Percentiles rank a stretch among this genome's conserved stretches.
Conservation (phyloP, 1,139 yeast genomes). For the Suhomyces atakaporum region DNA sequence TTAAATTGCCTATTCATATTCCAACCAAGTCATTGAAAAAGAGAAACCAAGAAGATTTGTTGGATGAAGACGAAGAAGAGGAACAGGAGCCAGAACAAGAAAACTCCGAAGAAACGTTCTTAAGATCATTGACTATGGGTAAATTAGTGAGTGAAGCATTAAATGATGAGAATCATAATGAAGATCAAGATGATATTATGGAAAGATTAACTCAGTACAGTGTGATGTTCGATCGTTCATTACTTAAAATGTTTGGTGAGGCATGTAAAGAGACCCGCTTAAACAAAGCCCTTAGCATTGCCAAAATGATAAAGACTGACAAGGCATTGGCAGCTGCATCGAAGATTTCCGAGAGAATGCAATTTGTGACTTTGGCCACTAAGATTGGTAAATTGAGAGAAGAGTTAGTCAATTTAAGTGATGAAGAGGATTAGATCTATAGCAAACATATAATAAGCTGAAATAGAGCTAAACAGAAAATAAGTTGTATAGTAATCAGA, state of each 20-base stretch:
- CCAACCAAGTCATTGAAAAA: constrained; percentile 22
- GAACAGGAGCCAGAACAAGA: constrained; percentile 26
- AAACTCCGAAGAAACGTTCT: constrained; percentile 42
- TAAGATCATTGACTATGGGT: constrained; percentile 51
- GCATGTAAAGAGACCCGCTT: constrained; percentile 71
- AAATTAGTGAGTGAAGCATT: constrained; percentile 49
- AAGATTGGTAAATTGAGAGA: constrained; percentile 70
- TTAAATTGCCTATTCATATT: constrained; percentile 59
- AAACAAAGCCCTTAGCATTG: constrained; percentile 70
- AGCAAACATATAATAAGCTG: too few species aligned
- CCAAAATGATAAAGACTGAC: constrained; percentile 68
- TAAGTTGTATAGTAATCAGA: too few species aligned
- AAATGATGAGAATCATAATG: constrained; percentile 33
- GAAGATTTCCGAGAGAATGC: constrained; percentile 81
- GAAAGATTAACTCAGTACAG: constrained; percentile 55
- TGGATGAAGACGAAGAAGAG: constrained; percentile 29
- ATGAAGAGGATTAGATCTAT: constrained; percentile 19
- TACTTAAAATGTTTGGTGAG: constrained; percentile 73
- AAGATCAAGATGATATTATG: constrained; percentile 40
- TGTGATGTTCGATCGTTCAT: constrained; percentile 65
- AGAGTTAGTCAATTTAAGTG: constrained; percentile 33
- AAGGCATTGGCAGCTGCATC: constrained; percentile 82
- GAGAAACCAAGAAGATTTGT: constrained; percentile 17
- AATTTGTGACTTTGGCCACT: constrained; percentile 62
- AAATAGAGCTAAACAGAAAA: too few species aligned